Base-by-base conservation (phyloP, 495 filamentous ascomycete genomes). In the Aspergillus nanangensis region DNA sequence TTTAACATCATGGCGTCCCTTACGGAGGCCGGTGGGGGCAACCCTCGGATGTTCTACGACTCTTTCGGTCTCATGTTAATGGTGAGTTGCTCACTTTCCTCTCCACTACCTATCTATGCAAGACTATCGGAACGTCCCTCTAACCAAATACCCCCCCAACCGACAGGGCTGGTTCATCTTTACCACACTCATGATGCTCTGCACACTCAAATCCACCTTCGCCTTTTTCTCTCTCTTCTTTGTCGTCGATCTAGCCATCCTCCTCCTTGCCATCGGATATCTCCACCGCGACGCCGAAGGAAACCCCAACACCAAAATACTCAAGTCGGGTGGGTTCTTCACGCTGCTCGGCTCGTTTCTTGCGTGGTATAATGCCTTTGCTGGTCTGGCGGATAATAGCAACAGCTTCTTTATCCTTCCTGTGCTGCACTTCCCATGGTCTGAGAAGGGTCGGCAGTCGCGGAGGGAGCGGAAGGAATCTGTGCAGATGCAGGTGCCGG, bases 361-460 rank as follows among this genome's bases (percentile, higher is more conserved):
- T 47, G 88, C 88, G 3, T 95, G 90, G 91, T 95, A 92, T 62
- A 89, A 90, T 55, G 89, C 89, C 10, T 73, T 95, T 55, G 90
- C 89, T 40, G 90, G 91, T 83, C 80, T 95, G 53, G 85, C 83
- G 17, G 90, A 96, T 59, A 62, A 59, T 31, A 76, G 69, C 62
- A 87, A 84, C 67, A 90, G 86, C 57, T 95, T 95, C 81, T 90
- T 95, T 72, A 66, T 91, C 54, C 73, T 92, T 55, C 90, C 88
- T 52, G 91, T 95, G 52, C 72, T 81, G 52, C 90, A 95, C 72
- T 95, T 96, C 76, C 90, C 90, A 3, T 95, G 90, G 90, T 90
- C 84, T 21, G 86, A 86, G 61, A 87, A 86, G 75, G 86, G 80
- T 27, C 81, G 83, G 50, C 69, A 85, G 72, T 41, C 15, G 27